Evolutionary conservation across 2,329 filamentous ascomycete genomes (phyloP).

Genomic region (Tolypocladium inflatum): DNA sequence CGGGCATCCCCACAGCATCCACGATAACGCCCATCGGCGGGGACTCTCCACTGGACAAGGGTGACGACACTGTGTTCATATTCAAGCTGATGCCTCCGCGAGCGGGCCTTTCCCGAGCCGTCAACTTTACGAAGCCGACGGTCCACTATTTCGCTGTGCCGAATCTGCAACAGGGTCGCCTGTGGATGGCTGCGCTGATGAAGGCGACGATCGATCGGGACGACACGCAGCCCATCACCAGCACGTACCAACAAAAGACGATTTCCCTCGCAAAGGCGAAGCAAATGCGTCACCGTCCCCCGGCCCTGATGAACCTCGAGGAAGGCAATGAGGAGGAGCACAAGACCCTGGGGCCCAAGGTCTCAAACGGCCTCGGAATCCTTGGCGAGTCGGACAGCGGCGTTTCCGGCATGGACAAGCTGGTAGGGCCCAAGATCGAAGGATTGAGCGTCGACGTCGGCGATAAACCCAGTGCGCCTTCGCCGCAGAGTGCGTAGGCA

Average conservation of each 20-base stretch:
- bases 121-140: constrained; percentile 95
- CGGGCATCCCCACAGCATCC: constrained; percentile 33
- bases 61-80: constrained; percentile 77
- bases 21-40: constrained; percentile 45
- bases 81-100: constrained; percentile 96
- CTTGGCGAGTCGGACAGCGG: constrained; percentile 33
- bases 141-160: constrained; percentile 97
- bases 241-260: constrained; percentile 94
- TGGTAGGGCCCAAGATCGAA: constrained; percentile 22
- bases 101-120: constrained; percentile 74
- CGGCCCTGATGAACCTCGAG: constrained; percentile 70
- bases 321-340: constrained; percentile 22
- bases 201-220: constrained; percentile 98
- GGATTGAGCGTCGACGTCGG: constrained; percentile 17
- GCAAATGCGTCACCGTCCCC: constrained; percentile 80
- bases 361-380: constrained; percentile 30
- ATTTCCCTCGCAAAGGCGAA: constrained; percentile 85
- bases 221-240: constrained; percentile 66
- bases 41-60: constrained; percentile 31
- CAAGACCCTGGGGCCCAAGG: constrained; percentile 10
- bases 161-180: constrained; percentile 73
- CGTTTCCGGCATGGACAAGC: constrained; percentile 32
- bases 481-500: constrained; percentile 21
- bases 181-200: constrained; percentile 99
- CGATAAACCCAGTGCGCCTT: constrained; percentile 12